Evolutionary conservation across 2,329 filamentous ascomycete species (phyloP).

Genomic region (Volutella citrinella): DNA sequence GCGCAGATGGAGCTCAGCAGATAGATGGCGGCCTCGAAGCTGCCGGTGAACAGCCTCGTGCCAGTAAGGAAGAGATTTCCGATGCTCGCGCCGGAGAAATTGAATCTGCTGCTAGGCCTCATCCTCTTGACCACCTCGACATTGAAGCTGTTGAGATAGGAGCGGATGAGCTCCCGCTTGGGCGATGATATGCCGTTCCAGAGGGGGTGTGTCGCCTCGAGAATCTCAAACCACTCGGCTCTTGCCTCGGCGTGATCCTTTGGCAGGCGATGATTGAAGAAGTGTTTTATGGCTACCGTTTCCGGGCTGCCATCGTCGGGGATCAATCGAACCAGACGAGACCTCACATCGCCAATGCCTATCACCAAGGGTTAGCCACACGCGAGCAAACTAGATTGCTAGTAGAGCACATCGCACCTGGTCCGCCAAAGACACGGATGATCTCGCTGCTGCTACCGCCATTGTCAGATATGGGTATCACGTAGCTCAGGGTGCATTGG

Average conservation of each 20-base stretch:
- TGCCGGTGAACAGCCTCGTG: constrained; percentile 85
- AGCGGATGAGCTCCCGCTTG: constrained; percentile 74
- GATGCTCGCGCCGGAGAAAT: constrained; percentile 72
- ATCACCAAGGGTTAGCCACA: constrained; percentile 10
- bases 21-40: constrained; percentile 90
- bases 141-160: constrained; percentile 73
- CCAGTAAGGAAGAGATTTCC: constrained; percentile 82
- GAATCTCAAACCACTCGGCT: constrained; percentile 81
- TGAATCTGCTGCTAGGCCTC: constrained; percentile 69
- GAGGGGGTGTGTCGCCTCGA: constrained; percentile 75
- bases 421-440: constrained; percentile 91
- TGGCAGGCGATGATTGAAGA: constrained; percentile 86
- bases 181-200: constrained; percentile 71
- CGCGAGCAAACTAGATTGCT: too few relatives aligned
- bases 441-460: constrained; percentile 91
- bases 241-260: constrained; percentile 57
- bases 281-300: constrained; percentile 69
- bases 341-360: constrained; percentile 55
- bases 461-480: constrained; percentile 95
- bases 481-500: constrained; percentile 69
- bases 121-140: constrained; percentile 76
- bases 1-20: constrained; percentile 81
- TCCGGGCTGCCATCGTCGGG: constrained; percentile 62
- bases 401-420: constrained; percentile 52
- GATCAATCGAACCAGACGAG: constrained; percentile 83